A percentile compares a stretch with the other conserved stretches of the same genome.
Evolutionary conservation across 345 rosid species (phyloP).

Genomic region (Hibiscus syriacus): DNA sequence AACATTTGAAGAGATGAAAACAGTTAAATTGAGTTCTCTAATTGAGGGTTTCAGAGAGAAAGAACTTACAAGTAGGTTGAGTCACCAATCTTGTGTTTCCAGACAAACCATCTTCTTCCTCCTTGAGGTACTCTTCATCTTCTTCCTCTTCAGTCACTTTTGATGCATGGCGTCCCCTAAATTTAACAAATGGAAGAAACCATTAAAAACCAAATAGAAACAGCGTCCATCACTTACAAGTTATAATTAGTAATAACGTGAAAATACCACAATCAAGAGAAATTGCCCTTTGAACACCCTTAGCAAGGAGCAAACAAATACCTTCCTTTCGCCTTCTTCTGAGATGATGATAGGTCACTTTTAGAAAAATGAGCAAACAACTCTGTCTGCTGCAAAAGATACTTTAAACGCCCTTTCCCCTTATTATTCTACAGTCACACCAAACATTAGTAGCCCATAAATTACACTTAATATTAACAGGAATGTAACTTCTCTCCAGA

Average conservation of each 20-base stretch:
- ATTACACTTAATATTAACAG: not conserved
- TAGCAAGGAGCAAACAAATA: conserved; percentile 15
- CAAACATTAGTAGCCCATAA: conserved; percentile 6
- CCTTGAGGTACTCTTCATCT: conserved; percentile 94
- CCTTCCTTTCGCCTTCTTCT: conserved; percentile 76
- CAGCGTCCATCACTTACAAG: not conserved
- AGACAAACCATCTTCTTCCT: conserved; percentile 80
- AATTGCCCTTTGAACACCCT: not conserved
- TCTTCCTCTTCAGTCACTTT: conserved; percentile 98
- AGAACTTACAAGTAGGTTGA: conserved; percentile 81
- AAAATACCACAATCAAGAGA: not conserved
- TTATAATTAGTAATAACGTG: too few relatives aligned
- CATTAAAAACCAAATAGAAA: not conserved
- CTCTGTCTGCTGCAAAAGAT: conserved; percentile 94
- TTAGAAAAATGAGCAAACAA: conserved; percentile 96
- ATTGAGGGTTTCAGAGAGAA: not conserved
- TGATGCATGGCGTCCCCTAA: conserved; percentile 99
- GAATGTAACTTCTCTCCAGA: not conserved
- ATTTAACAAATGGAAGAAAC: conserved; percentile 5
- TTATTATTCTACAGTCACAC: conserved; percentile 55
- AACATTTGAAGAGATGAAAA: not conserved
- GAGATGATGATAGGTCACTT: conserved; percentile 61
- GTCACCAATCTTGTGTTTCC: conserved; percentile 85
- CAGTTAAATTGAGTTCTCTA: not conserved
- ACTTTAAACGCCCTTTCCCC: conserved; percentile 91